Percentiles rank a stretch among this genome's conserved stretches.
Conservation (phyloP, 2,329 filamentous ascomycete species). For the Aspergillus sp. region DNA sequence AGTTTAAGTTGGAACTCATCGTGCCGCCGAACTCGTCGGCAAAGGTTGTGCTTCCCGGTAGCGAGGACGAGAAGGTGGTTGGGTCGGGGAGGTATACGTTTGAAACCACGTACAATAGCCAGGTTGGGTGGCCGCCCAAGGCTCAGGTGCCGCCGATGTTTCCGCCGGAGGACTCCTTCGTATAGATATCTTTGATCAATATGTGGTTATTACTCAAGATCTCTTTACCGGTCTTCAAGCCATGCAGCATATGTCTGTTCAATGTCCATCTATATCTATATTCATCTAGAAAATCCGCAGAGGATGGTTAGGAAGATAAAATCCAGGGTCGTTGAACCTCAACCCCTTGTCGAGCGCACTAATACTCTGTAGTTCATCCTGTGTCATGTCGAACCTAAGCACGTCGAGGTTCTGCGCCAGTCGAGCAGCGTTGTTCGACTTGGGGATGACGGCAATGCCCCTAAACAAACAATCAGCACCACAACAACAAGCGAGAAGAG, state of each 20-base stretch:
- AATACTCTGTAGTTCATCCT: neutral
- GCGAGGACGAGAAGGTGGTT: constrained; percentile 12
- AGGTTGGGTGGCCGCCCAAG: constrained; percentile 8
- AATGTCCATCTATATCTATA: neutral
- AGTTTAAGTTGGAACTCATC: constrained; percentile 22
- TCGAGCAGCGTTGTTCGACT: neutral
- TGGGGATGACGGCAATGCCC: neutral
- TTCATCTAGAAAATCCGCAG: neutral
- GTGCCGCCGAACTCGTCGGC: constrained; percentile 30
- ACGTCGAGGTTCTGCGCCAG: neutral
- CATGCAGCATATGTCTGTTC: neutral
- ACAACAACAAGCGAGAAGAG: neutral
- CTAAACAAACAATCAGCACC: neutral
- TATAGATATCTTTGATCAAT: neutral
- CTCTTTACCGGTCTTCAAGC: neutral
- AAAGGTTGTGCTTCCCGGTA: constrained; percentile 23
- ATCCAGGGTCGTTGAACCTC: neutral
- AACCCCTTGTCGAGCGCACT: neutral
- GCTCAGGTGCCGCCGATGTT: constrained; percentile 9
- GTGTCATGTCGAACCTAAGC: neutral
- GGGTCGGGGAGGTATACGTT: constrained; percentile 26
- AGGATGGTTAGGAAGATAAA: neutral
- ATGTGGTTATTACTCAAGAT: neutral
- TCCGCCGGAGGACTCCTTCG: neutral
- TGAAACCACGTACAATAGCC: neutral